A percentile compares a stretch with the other conserved stretches of the same genome.
phyloP scores from a whole-genome alignment of 768 basidiomycete species.

The Floccularia luteovirens region DNA sequence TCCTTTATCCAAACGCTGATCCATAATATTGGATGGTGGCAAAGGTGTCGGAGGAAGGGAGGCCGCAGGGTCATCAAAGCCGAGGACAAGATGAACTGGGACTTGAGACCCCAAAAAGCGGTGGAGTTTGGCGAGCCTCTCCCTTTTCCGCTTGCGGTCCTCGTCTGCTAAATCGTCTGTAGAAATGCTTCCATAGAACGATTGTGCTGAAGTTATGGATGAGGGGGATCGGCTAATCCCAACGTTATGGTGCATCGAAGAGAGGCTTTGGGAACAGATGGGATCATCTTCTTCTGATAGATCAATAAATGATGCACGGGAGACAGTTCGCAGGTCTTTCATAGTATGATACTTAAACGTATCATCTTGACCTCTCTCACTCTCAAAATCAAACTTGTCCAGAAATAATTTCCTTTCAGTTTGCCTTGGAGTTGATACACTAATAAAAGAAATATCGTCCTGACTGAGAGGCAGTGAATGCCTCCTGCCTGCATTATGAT shows the following conservation, averaged over 20 bases:
- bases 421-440: constrained; percentile 14
- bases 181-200: constrained; percentile 39
- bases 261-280: constrained; percentile 21
- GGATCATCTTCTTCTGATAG: constrained; percentile 55
- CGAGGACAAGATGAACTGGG: constrained; percentile 61
- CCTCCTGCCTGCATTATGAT: constrained; percentile 28
- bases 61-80: constrained; percentile 24
- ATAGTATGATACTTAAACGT: constrained; percentile 10
- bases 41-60: constrained; percentile 18
- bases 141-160: constrained; percentile 61
- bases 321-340: constrained; percentile 16
- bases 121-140: constrained; percentile 74
- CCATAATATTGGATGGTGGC: constrained; percentile 12
- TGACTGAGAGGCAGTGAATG: constrained; percentile 51
- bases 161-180: constrained; percentile 51
- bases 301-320: constrained; percentile 55
- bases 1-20: constrained; percentile 16
- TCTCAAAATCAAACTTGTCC: neutral
- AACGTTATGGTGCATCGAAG: too few relatives aligned
- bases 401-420: constrained; percentile 9
- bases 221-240: constrained; percentile 22
- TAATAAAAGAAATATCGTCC: constrained; percentile 31
- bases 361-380: constrained; percentile 11
- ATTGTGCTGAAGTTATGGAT: constrained; percentile 35
- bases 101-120: constrained; percentile 82